Evolutionary conservation across 2,329 filamentous ascomycete species (phyloP), one percentile per base, ranked within the genome.

Genomic region (Penicillium carneum): DNA sequence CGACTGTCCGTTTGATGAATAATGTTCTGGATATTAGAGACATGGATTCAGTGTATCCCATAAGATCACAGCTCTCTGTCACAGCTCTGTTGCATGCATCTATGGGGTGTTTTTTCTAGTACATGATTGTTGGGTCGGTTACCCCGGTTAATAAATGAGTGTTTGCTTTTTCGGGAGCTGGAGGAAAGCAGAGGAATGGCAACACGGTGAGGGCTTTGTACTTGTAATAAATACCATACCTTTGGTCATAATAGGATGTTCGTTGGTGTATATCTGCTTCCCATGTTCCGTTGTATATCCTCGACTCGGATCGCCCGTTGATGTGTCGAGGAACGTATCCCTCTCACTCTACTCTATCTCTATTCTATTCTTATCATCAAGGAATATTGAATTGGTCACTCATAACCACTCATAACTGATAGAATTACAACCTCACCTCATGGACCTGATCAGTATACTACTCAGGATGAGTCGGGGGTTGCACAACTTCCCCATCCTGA

Each of bases 1-100:
- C 63, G 92, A 96, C 77, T 97, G 93, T 78, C 93, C 93, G 12
- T 90, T 96, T 77, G 93, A 97, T 79, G 92, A 96, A 77, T 80
- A 69, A 76, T 63, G 59, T 63, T 60, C 51, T 46, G 41, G 57
- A 63, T 59, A 60, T 39, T 6, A 26, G 4, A 26, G 23, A 43
- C 54, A 53, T 59, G 39, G 29, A 41, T 12, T 46, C 39, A 38
- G 36, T 47, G 41, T 46, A 59, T 45, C 45, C 38, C 42, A 64
- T 42, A 56, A 61, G 43, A 45, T 61, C 26, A 61, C 49, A 67
- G 49, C 49, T 50, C 47, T 53, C 9, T 41, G 29, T 61, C 26
- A 60, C 49, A 67, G 49, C 49, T 50, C 9, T 41, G 34, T 18
- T 48, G 49, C 33, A 36, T 49, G 49, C 55, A 31, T 47, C 57